These are phyloP conservation scores for Boeremia lycopersici DNA, from an alignment of 2,329 filamentous ascomycete species.

Conservation along the genomic window DNA sequence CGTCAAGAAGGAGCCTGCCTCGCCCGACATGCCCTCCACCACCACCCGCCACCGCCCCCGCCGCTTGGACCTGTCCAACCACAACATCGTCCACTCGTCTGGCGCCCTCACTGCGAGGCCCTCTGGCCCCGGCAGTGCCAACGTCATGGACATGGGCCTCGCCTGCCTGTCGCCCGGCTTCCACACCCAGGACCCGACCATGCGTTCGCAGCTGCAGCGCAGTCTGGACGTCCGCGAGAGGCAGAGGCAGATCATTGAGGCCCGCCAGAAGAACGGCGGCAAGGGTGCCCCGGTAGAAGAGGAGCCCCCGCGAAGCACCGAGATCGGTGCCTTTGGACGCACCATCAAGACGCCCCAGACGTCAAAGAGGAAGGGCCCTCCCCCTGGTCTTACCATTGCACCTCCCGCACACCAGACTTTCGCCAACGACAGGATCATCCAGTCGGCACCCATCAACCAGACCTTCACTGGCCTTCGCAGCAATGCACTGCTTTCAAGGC, in stretches of 20 bases:
- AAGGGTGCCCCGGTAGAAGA: slow-evolving; percentile 55
- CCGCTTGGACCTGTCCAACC: slow-evolving; percentile 74
- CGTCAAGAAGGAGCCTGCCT: slow-evolving; percentile 94
- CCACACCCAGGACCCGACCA: slow-evolving; percentile 92
- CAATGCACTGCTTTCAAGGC: slow-evolving; percentile 69
- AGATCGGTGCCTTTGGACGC: slow-evolving; percentile 52
- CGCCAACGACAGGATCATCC: slow-evolving; percentile 91
- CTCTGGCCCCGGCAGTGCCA: slow-evolving; percentile 71
- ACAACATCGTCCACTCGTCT: slow-evolving; percentile 50
- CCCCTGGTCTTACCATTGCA: slow-evolving; percentile 91
- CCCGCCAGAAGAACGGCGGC: slow-evolving; percentile 75
- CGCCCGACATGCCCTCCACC: slow-evolving; percentile 76
- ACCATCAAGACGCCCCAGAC: slow-evolving; percentile 72
- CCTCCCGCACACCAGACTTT: slow-evolving; percentile 91
- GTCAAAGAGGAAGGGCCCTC: slow-evolving; percentile 75
- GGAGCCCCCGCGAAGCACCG: slow-evolving; percentile 37
- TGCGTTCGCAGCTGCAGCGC: slow-evolving; percentile 93
- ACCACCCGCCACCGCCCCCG: slow-evolving; percentile 76
- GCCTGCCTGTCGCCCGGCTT: slow-evolving; percentile 96
- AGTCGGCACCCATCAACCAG: slow-evolving; percentile 92
- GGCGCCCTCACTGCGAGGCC: slow-evolving; percentile 67
- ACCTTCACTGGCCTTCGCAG: slow-evolving; percentile 88
- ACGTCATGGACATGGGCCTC: slow-evolving; percentile 89
- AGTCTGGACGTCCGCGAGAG: slow-evolving; percentile 93
- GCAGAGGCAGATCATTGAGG: slow-evolving; percentile 93